Evolutionary conservation across 345 rosid species (phyloP).

Genomic region (Rhizophora mangle): DNA sequence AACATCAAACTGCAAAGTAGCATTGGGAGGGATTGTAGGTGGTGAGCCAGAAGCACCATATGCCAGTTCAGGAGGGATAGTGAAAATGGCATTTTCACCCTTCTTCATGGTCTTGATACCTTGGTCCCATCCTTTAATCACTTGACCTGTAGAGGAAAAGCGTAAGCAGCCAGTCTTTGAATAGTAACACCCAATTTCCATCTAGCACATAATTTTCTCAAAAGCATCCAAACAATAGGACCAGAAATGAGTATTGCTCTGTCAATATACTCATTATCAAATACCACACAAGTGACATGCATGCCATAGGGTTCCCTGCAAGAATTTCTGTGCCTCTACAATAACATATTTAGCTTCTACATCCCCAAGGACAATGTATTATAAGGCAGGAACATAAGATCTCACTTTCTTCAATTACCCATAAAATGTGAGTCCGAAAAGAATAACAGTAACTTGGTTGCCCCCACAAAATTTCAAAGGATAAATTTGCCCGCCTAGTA

Average conservation of each 20-base stretch:
- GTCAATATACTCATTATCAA: no score
- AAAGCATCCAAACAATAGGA: no score
- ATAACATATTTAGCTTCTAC: no score
- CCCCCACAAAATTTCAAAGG: no score
- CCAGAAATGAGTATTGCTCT: neutral
- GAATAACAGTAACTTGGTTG: neutral
- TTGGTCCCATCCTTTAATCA: constrained; percentile 95
- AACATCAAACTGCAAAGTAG: constrained; percentile 87
- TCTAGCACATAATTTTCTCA: neutral
- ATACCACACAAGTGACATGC: no score
- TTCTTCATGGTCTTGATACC: constrained; percentile 99
- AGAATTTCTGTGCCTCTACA: no score
- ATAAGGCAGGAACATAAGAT: no score
- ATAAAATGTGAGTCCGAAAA: neutral
- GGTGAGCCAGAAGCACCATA: constrained; percentile 88
- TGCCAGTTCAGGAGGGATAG: constrained; percentile 81
- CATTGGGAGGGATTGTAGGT: constrained; percentile 82
- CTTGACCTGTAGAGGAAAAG: constrained; percentile 55
- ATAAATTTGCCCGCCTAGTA: no score
- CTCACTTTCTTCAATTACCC: neutral
- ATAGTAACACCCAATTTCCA: no score
- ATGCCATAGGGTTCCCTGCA: no score
- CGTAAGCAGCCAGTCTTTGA: no score
- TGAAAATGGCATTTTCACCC: constrained; percentile 81
- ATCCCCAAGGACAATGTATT: no score